Conservation (phyloP, 345 rosid genomes). For the Boechera divaricarpa region DNA sequence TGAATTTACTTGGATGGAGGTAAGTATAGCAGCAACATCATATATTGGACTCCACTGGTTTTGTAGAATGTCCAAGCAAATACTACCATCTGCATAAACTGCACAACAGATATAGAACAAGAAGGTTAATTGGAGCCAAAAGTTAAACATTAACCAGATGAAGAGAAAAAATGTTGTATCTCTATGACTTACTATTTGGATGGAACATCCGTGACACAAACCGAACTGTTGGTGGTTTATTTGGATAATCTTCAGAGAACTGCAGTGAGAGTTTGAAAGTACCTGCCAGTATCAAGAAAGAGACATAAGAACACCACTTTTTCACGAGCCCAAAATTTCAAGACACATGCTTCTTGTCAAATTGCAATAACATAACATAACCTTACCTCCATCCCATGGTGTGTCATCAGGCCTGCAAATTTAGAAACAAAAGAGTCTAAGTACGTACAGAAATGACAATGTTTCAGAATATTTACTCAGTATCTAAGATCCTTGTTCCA, state of each 20-base stretch:
- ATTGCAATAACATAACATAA: background rate
- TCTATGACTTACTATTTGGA: slow-evolving; percentile 61
- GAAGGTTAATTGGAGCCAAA: slow-evolving; percentile 1
- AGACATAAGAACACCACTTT: slow-evolving; percentile 12
- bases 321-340: background rate
- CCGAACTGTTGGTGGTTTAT: slow-evolving; percentile 70
- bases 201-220: slow-evolving; percentile 76
- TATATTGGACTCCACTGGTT: slow-evolving; percentile 99
- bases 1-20: slow-evolving; percentile 81
- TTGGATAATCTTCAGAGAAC: slow-evolving; percentile 70
- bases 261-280: slow-evolving; percentile 71
- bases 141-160: background rate
- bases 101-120: slow-evolving; percentile 31
- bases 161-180: background rate
- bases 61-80: slow-evolving; percentile 93
- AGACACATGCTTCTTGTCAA: background rate
- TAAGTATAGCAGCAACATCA: slow-evolving; percentile 97
- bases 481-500: background rate
- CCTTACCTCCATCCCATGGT: slow-evolving; percentile 67
- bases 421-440: slow-evolving; percentile 10
- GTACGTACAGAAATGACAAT: slow-evolving; percentile 4
- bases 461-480: slow-evolving; percentile 1
- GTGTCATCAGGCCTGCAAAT: slow-evolving; percentile 67
- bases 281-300: slow-evolving; percentile 46
- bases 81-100: slow-evolving; percentile 99